These are phyloP conservation scores for Plectosphaerella plurivora DNA, from an alignment of 2,329 filamentous ascomycete genomes.

Conservation along the genomic window DNA sequence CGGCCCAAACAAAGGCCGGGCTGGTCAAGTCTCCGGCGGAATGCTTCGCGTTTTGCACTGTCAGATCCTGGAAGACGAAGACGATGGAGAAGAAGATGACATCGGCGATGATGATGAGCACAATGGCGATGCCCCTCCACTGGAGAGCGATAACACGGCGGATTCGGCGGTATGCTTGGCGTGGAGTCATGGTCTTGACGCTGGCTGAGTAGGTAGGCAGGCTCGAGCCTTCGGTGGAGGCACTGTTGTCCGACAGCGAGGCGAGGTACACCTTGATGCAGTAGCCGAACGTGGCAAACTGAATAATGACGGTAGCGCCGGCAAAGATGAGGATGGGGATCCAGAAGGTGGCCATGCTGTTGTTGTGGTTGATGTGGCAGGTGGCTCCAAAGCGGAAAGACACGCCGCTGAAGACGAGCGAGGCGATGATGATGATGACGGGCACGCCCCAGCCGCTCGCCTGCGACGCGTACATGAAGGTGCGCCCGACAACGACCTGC, in stretches of 20 bases:
- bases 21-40: slow-evolving; percentile 30
- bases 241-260: slow-evolving; percentile 69
- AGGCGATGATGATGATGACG: slow-evolving; percentile 67
- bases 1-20: slow-evolving; percentile 55
- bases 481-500: slow-evolving; percentile 83
- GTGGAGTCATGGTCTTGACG: slow-evolving; percentile 71
- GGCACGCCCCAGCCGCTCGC: slow-evolving; percentile 81
- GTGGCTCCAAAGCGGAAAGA: slow-evolving; percentile 89
- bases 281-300: slow-evolving; percentile 83
- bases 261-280: slow-evolving; percentile 93
- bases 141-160: slow-evolving; percentile 84
- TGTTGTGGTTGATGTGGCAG: slow-evolving; percentile 89
- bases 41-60: slow-evolving; percentile 48
- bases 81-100: slow-evolving; percentile 91
- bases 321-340: slow-evolving; percentile 79
- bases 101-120: slow-evolving; percentile 83
- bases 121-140: slow-evolving; percentile 89
- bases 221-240: slow-evolving; percentile 66
- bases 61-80: slow-evolving; percentile 82
- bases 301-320: slow-evolving; percentile 70
- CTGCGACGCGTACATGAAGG: slow-evolving; percentile 85
- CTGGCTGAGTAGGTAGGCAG: slow-evolving; percentile 74
- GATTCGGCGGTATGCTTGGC: slow-evolving; percentile 83
- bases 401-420: slow-evolving; percentile 81
- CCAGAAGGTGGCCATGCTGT: slow-evolving; percentile 85